A percentile compares a stretch with the other conserved stretches of the same genome.
phyloP scores from a whole-genome alignment of 148 eudicot genomes.

The Vaccinium vitisidaea region DNA sequence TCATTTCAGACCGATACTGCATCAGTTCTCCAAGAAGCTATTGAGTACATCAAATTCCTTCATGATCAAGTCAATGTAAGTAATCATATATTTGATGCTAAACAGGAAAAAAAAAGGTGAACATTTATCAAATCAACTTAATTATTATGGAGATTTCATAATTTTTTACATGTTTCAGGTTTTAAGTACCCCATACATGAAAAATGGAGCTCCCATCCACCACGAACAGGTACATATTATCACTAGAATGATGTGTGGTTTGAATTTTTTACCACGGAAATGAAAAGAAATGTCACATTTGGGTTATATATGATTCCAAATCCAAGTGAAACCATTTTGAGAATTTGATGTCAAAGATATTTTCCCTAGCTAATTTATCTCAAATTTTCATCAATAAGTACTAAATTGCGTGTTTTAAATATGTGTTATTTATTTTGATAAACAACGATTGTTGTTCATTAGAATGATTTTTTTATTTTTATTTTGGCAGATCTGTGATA shows the following conservation, averaged over 20 bases:
- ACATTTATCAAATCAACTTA: too few relatives aligned
- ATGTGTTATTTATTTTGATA: not conserved
- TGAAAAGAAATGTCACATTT: not conserved
- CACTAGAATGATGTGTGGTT: not conserved
- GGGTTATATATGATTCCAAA: not conserved
- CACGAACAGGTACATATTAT: slow-evolving; percentile 45
- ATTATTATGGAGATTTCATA: not conserved
- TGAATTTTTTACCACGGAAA: not conserved
- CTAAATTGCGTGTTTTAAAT: not conserved
- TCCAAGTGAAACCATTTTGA: not conserved
- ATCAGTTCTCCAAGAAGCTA: slow-evolving; percentile 92
- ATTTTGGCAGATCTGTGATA: slow-evolving; percentile 28
- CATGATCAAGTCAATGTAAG: slow-evolving; percentile 91
- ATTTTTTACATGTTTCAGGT: slow-evolving; percentile 40
- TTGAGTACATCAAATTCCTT: slow-evolving; percentile 90
- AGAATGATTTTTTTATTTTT: not conserved
- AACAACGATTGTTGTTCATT: not conserved
- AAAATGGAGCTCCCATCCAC: slow-evolving; percentile 61
- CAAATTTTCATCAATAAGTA: too few relatives aligned
- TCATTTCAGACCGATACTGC: slow-evolving; percentile 90
- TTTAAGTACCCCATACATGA: slow-evolving; percentile 67
- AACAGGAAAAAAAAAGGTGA: too few relatives aligned
- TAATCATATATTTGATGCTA: not conserved
- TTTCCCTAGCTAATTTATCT: too few relatives aligned
- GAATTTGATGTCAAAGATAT: not conserved